These are phyloP conservation scores for Pseudofabraea citricarpa DNA, from an alignment of 2,329 filamentous ascomycete species.

Conservation along the genomic window DNA sequence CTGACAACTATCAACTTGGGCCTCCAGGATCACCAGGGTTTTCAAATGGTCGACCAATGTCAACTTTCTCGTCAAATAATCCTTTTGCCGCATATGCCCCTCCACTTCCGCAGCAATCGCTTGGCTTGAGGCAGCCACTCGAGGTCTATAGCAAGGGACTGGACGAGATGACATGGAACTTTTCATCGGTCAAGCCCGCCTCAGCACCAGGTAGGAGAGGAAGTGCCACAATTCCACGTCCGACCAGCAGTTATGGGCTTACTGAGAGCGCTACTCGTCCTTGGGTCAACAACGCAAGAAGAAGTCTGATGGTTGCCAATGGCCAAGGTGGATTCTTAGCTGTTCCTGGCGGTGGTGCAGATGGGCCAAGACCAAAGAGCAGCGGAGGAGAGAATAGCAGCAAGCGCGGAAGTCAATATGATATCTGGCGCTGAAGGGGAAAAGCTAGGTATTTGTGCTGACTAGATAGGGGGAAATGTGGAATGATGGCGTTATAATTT, in stretches of 20 bases:
- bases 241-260: constrained; percentile 38
- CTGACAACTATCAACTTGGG: constrained; percentile 11
- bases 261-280: constrained; percentile 33
- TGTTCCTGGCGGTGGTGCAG: constrained; percentile 53
- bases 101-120: constrained; percentile 14
- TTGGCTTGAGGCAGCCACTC: constrained; percentile 49
- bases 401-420: constrained; percentile 20
- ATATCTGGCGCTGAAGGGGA: constrained; percentile 22
- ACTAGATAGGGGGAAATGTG: too few relatives aligned
- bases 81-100: constrained; percentile 20
- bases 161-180: constrained; percentile 64
- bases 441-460: too few relatives aligned
- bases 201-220: constrained; percentile 30
- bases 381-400: constrained; percentile 19
- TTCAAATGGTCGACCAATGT: constrained; percentile 11
- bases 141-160: constrained; percentile 63
- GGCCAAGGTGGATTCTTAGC: constrained; percentile 63
- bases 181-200: constrained; percentile 52
- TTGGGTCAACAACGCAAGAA: constrained; percentile 49
- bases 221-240: constrained; percentile 32
- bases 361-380: constrained; percentile 27
- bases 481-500: too few relatives aligned
- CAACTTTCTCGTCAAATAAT: constrained; percentile 27
- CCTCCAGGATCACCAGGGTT: constrained; percentile 6
- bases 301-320: constrained; percentile 61